Base-by-base conservation (phyloP, 2,329 filamentous ascomycete genomes). In the Monosporascus sp. region DNA sequence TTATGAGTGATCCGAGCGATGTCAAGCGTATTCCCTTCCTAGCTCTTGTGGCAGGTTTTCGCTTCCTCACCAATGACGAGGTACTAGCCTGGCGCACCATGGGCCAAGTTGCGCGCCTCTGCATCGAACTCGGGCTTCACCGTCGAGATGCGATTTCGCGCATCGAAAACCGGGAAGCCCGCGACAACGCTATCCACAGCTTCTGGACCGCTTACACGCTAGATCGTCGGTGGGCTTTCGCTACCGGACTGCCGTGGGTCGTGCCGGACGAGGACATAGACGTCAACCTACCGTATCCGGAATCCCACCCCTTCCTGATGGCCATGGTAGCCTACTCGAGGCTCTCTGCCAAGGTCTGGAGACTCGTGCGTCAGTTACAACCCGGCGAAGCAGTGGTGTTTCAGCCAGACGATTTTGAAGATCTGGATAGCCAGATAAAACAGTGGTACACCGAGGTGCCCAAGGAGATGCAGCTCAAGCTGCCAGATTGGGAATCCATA, bases 191-290 rank as follows among this genome's bases (percentile, higher is more conserved):
- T 0, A 78, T 89, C 28, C 82, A 86, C 49, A 82, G 89, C 15
- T 96, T 95, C 69, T 97, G 90, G 92, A 85, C 87, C 1, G 85
- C 91, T 18, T 96, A 94, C 65, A 86, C 91, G 4, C 76, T 96
- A 40, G 92, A 96, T 67, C 79, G 91, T 40, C 80, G 91, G 49
- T 96, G 91, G 91, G 91, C 88, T 58, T 90, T 96, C 61, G 89
- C 87, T n/a, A 92, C 89, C 0, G 91, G 91, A 0, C 79, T 96
- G 68, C 91, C 91, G 0, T 96, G 91, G 72, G 86, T 89, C 2
- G 77, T 96, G 37, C 87, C 93, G 59, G 91, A 96, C 64, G 82
- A 88, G 17, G 91, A 96, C 65, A 89, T 96, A 55, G 91, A 96
- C 63, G 83, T 86, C 0, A 80, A 81, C 50, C 72, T 97, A 22